Percentiles rank a stretch among this genome's conserved stretches.
These are phyloP conservation scores for Oryza glaberrima DNA, from an alignment of 176 grass and related monocot genomes.

Conservation along the genomic window DNA sequence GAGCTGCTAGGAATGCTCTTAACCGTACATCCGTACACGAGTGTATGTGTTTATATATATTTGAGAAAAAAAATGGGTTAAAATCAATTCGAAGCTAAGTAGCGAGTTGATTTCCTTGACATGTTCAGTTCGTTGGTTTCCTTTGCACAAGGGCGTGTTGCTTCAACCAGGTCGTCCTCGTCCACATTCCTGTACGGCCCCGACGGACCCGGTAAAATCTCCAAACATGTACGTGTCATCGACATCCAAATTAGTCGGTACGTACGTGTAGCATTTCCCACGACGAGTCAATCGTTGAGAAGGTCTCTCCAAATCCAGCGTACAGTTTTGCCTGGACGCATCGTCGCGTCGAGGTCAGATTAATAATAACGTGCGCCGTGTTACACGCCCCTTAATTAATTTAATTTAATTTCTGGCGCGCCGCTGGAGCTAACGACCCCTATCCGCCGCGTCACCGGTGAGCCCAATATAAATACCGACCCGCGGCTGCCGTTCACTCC, in stretches of 20 bases:
- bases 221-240: conserved; percentile 22
- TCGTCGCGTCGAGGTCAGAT: conserved; percentile 1
- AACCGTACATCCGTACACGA: too few relatives aligned
- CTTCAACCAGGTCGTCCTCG: too few relatives aligned
- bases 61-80: too few relatives aligned
- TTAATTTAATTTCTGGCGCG: neutral
- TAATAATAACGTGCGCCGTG: neutral
- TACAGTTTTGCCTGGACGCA: neutral
- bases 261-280: neutral
- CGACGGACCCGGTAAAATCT: neutral
- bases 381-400: neutral
- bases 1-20: too few relatives aligned
- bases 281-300: neutral
- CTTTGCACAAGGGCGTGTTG: too few relatives aligned
- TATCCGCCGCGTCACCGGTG: conserved; percentile 16
- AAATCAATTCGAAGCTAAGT: neutral
- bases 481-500: neutral
- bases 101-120: neutral
- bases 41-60: too few relatives aligned
- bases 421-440: neutral
- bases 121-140: neutral
- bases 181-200: too few relatives aligned
- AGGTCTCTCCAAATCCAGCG: neutral
- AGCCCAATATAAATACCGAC: conserved; percentile 55
- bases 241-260: neutral